Percentiles rank a stretch among this genome's conserved stretches.
phyloP scores from a whole-genome alignment of 2,329 filamentous ascomycete genomes.

The Penicillium sp. region DNA sequence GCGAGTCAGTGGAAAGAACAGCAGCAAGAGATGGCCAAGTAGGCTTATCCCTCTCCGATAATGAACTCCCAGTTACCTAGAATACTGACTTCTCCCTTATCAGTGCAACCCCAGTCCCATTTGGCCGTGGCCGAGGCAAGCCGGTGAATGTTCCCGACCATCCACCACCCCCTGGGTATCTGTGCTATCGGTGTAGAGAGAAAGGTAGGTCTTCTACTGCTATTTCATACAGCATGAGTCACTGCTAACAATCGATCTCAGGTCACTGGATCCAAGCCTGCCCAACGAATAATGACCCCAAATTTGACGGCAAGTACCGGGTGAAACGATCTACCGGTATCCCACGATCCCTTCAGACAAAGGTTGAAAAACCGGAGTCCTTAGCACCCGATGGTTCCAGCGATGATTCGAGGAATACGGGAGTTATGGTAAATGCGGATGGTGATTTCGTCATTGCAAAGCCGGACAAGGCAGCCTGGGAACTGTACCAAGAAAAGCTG shows the following conservation, averaged over 20 bases:
- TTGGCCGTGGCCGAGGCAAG: constrained; percentile 40
- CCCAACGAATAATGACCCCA: constrained; percentile 96
- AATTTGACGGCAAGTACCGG: constrained; percentile 88
- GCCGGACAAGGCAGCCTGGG: constrained; percentile 94
- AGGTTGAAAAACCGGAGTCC: constrained; percentile 85
- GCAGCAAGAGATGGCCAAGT: constrained; percentile 89
- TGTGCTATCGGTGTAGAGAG: constrained; percentile 93
- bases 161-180: constrained; percentile 88
- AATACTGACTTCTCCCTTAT: constrained; percentile 35
- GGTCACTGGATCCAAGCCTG: constrained; percentile 99
- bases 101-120: constrained; percentile 47
- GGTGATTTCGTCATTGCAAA: constrained; percentile 97
- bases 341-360: constrained; percentile 90
- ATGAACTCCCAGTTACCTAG: neutral
- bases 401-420: constrained; percentile 79
- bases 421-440: constrained; percentile 96
- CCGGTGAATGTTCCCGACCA: constrained; percentile 79
- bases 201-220: constrained; percentile 60
- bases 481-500: constrained; percentile 92
- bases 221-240: neutral
- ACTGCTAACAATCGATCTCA: constrained; percentile 19
- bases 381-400: constrained; percentile 71
- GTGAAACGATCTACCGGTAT: constrained; percentile 98
- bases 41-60: constrained; percentile 27
- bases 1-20: constrained; percentile 91